Evolutionary conservation across 1,284 basidiomycete species (phyloP).

Genomic region (Ganoderma sp.): DNA sequence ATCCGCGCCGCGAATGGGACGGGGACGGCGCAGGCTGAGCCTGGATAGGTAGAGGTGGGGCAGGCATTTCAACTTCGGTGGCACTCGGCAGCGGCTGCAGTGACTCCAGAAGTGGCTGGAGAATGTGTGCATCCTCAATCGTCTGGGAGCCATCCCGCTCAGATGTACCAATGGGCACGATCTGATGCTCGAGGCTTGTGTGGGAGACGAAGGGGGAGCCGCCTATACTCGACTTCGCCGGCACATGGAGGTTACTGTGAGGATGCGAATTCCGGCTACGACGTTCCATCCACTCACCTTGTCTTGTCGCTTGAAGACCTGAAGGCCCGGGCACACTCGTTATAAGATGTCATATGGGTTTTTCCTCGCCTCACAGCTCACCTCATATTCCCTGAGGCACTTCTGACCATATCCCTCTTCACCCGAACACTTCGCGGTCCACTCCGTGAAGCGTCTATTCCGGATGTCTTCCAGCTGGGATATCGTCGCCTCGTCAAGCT

Average conservation of each 20-base stretch:
- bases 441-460: background rate
- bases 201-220: background rate
- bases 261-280: background rate
- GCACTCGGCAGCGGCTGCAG: background rate
- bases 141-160: background rate
- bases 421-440: background rate
- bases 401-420: background rate
- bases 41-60: too few species aligned
- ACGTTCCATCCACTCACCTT: background rate
- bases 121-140: background rate
- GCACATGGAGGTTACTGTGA: background rate
- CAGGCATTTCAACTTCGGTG: background rate
- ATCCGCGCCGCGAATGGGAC: background rate
- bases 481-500: background rate
- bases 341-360: background rate
- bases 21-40: background rate
- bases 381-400: background rate
- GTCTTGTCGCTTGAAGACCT: background rate
- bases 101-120: background rate
- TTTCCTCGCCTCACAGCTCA: background rate
- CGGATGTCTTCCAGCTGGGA: background rate
- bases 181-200: background rate
- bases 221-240: background rate
- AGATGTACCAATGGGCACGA: background rate
- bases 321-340: background rate